phyloP scores from a whole-genome alignment of 2,329 filamentous ascomycete genomes.

The Botrytis byssoidea region DNA sequence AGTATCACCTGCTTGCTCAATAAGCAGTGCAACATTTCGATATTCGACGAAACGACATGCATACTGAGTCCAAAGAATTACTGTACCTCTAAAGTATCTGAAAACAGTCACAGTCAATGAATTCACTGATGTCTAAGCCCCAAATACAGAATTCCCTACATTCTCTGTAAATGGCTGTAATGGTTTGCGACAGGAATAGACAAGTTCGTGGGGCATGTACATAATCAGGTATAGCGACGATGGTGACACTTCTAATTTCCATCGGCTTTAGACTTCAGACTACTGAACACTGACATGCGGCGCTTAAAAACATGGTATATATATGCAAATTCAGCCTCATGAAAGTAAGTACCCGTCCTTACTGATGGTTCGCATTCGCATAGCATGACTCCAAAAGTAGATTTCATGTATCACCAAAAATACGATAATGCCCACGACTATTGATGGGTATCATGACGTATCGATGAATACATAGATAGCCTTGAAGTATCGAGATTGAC shows the following conservation, averaged over 20 bases:
- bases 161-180: background rate
- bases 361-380: background rate
- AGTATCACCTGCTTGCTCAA: background rate
- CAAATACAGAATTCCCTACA: too few species aligned
- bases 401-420: background rate
- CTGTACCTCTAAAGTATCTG: background rate
- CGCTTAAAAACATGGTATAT: background rate
- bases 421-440: background rate
- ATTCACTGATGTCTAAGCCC: background rate
- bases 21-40: background rate
- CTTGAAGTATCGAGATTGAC: background rate
- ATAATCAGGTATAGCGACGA: background rate
- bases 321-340: background rate
- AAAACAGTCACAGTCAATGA: background rate
- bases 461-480: background rate
- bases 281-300: background rate
- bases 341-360: background rate
- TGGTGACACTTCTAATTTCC: constrained; percentile 1
- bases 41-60: constrained; percentile 4
- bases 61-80: background rate
- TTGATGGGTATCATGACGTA: background rate
- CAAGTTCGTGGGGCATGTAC: background rate
- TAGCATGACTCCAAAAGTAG: background rate
- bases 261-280: background rate
- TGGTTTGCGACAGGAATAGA: constrained; percentile 3